A percentile compares a stretch with the other conserved stretches of the same genome.
Evolutionary conservation across 306 rosid genomes (phyloP).

Genomic region (Malus domestica): DNA sequence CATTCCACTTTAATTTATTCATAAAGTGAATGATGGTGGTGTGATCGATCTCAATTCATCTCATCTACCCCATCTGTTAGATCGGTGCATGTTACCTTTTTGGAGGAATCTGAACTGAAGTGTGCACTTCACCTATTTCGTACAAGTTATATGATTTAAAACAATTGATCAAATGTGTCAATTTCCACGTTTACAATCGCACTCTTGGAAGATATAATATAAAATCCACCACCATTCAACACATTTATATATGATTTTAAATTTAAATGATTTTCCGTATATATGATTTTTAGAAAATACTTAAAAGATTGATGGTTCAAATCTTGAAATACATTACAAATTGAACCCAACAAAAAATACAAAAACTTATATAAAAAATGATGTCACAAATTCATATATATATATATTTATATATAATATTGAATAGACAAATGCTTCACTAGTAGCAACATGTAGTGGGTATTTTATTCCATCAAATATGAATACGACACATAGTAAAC

Average conservation of each 20-base stretch:
- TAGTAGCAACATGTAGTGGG: too few relatives aligned
- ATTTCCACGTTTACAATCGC: background rate
- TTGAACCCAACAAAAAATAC: too few relatives aligned
- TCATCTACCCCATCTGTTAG: background rate
- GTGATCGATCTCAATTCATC: background rate
- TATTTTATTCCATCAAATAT: too few relatives aligned
- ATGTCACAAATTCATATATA: too few relatives aligned
- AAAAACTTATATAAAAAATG: too few relatives aligned
- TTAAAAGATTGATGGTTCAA: too few relatives aligned
- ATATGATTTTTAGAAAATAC: too few relatives aligned
- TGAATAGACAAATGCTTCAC: too few relatives aligned
- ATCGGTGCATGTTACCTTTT: background rate
- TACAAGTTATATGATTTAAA: background rate
- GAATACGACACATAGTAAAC: too few relatives aligned
- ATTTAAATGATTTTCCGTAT: too few relatives aligned
- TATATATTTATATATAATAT: too few relatives aligned
- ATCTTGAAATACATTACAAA: too few relatives aligned
- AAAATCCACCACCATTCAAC: background rate
- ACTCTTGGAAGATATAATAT: constrained; percentile 1
- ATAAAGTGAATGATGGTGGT: background rate
- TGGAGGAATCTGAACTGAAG: background rate
- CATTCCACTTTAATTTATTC: background rate
- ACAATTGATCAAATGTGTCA: background rate
- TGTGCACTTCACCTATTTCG: background rate
- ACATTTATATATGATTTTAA: background rate